phyloP scores from a whole-genome alignment of 805 yeast genomes.

The Nakazawaea ambrosiae region DNA sequence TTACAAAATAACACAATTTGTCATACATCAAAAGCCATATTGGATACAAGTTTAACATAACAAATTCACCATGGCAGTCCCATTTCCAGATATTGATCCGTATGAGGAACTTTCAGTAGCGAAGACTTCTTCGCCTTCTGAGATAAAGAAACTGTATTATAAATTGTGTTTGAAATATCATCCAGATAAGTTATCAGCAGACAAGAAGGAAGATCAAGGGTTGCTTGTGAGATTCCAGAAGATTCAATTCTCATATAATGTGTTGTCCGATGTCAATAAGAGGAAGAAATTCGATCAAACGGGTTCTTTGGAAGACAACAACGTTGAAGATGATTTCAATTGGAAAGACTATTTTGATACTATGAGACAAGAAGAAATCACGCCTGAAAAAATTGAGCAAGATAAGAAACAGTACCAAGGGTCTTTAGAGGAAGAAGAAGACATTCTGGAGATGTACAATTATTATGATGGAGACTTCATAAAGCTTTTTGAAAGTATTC shows the following conservation, averaged over 20 bases:
- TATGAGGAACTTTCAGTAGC: conserved; percentile 44
- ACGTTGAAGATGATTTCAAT: conserved; percentile 35
- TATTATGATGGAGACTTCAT: conserved; percentile 64
- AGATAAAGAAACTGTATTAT: conserved; percentile 62
- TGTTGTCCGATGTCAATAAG: conserved; percentile 52
- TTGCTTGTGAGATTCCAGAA: conserved; percentile 42
- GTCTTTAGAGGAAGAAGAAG: conserved; percentile 51
- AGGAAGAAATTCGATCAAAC: conserved; percentile 61
- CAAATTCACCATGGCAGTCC: conserved; percentile 27
- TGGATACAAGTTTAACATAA: no score
- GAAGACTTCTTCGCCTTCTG: conserved; percentile 35
- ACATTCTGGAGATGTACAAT: conserved; percentile 52
- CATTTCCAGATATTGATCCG: conserved; percentile 55
- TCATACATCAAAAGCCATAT: no score
- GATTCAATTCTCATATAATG: conserved; percentile 68
- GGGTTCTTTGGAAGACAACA: conserved; percentile 46
- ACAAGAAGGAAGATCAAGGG: conserved; percentile 27
- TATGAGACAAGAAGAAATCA: conserved; percentile 40
- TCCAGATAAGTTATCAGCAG: conserved; percentile 54
- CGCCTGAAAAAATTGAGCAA: conserved; percentile 59
- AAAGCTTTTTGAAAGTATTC: conserved; percentile 63
- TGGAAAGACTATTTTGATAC: conserved; percentile 53
- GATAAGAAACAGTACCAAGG: conserved; percentile 61
- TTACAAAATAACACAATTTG: no score
- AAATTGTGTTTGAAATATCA: conserved; percentile 56